phyloP scores from a whole-genome alignment of 345 rosid genomes.

The Gossypium bickii region DNA sequence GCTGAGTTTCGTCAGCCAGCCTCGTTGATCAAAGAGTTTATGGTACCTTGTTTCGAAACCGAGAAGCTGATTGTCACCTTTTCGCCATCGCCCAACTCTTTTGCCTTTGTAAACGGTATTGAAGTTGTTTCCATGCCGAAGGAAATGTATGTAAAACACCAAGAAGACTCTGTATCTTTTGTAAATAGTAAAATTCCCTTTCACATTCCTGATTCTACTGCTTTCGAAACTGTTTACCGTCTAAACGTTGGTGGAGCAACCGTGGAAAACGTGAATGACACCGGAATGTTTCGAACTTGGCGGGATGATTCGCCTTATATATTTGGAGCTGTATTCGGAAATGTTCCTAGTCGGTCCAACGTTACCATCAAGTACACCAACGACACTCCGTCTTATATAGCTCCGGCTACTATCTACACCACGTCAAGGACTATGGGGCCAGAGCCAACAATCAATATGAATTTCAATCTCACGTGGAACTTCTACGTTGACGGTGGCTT shows the following conservation, averaged over 20 bases:
- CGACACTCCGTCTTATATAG: slow-evolving; percentile 18
- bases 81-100: not conserved
- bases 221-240: slow-evolving; percentile 34
- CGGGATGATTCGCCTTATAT: slow-evolving; percentile 16
- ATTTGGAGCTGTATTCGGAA: not conserved
- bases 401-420: slow-evolving; percentile 28
- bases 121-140: slow-evolving; percentile 37
- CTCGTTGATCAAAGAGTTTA: slow-evolving; percentile 11
- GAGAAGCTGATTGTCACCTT: not conserved
- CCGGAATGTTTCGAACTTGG: slow-evolving; percentile 40
- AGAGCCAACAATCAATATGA: not conserved
- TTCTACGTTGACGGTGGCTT: slow-evolving; percentile 31
- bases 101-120: slow-evolving; percentile 33
- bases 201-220: not conserved
- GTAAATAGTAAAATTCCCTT: not conserved
- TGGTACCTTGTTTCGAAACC: not conserved
- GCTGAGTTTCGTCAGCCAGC: not conserved
- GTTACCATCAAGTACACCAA: not conserved
- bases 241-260: slow-evolving; percentile 31
- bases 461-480: slow-evolving; percentile 34
- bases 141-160: slow-evolving; percentile 10
- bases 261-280: slow-evolving; percentile 16
- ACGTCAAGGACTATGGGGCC: slow-evolving; percentile 32
- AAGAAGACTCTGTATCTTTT: slow-evolving; percentile 2
- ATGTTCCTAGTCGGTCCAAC: rapidly evolving